A percentile compares a stretch with the other conserved stretches of the same genome.
phyloP scores from a whole-genome alignment of 495 filamentous ascomycete genomes.

The Pseudevernia furfuracea region DNA sequence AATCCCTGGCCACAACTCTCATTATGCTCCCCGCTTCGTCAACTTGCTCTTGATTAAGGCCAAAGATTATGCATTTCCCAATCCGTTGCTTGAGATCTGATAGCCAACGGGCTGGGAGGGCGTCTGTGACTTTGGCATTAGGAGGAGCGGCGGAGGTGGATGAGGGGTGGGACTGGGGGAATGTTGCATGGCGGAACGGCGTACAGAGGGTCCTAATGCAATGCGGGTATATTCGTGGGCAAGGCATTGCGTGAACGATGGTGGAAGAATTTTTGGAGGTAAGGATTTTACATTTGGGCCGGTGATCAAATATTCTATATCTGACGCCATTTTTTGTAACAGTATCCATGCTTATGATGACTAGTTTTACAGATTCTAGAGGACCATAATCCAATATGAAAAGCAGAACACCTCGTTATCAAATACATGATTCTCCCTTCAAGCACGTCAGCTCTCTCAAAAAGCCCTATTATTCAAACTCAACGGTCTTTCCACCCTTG shows the following conservation, averaged over 20 bases:
- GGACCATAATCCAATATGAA: not conserved
- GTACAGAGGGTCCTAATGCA: conserved; percentile 14
- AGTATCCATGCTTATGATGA: not conserved
- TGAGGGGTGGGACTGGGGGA: not conserved
- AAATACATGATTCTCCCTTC: not conserved
- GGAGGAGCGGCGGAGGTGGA: conserved; percentile 4
- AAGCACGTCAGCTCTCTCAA: not conserved
- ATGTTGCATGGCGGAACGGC: conserved; percentile 6
- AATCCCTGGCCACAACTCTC: conserved; percentile 57
- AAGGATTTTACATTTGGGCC: too few species aligned
- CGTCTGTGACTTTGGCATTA: not conserved
- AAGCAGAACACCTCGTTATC: not conserved
- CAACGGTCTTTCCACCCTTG: conserved; percentile 23
- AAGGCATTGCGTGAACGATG: conserved; percentile 3
- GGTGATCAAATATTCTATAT: not conserved
- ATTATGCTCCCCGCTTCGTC: conserved; percentile 54
- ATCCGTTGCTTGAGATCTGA: conserved; percentile 62
- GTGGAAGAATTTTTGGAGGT: not conserved
- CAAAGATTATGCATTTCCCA: conserved; percentile 80
- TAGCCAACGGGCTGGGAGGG: conserved; percentile 57
- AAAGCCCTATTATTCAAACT: conserved; percentile 18
- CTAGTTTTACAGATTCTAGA: not conserved
- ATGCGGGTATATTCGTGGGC: conserved; percentile 2
- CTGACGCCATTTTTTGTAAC: not conserved
- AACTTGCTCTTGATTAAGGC: conserved; percentile 54